Evolutionary conservation across 2,329 filamentous ascomycete genomes (phyloP).

Genomic region (Stylonectria norvegica): DNA sequence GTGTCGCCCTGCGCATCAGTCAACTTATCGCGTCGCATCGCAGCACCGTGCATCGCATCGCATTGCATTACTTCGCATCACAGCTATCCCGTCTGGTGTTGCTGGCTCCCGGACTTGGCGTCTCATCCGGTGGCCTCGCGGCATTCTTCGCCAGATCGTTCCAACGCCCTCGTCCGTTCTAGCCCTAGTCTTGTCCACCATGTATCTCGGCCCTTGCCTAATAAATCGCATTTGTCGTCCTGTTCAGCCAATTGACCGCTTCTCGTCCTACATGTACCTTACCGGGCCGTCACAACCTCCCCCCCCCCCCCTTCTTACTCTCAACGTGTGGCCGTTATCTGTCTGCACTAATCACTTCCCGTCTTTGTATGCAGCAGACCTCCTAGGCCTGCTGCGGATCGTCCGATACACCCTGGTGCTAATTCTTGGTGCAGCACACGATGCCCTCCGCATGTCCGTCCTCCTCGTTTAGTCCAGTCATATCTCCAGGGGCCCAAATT

Average conservation of each 20-base stretch:
- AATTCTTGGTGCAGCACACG: not conserved
- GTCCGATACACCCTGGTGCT: not conserved
- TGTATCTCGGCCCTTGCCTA: not conserved
- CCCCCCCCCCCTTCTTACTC: not conserved
- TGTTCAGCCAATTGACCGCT: not conserved
- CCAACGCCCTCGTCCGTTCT: not conserved
- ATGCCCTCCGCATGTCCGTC: not conserved
- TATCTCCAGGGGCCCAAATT: not conserved
- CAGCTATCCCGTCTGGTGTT: slow-evolving; percentile 3
- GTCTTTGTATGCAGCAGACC: not conserved
- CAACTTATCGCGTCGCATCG: no score
- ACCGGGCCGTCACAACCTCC: no score
- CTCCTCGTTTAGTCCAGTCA: not conserved
- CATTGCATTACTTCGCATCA: slow-evolving; percentile 6
- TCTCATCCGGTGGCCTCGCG: slow-evolving; percentile 4
- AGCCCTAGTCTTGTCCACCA: not conserved
- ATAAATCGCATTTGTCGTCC: not conserved
- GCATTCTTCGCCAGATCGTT: slow-evolving; percentile 1
- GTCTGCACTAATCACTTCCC: not conserved
- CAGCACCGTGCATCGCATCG: slow-evolving; percentile 1
- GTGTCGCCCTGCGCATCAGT: slow-evolving; percentile 7
- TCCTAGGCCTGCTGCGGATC: not conserved
- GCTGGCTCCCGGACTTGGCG: not conserved
- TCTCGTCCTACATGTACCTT: not conserved
- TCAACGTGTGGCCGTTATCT: not conserved